These are phyloP conservation scores for Coelastrella sp. DNA, from an alignment of 139 green algal genomes.

Conservation along the genomic window DNA sequence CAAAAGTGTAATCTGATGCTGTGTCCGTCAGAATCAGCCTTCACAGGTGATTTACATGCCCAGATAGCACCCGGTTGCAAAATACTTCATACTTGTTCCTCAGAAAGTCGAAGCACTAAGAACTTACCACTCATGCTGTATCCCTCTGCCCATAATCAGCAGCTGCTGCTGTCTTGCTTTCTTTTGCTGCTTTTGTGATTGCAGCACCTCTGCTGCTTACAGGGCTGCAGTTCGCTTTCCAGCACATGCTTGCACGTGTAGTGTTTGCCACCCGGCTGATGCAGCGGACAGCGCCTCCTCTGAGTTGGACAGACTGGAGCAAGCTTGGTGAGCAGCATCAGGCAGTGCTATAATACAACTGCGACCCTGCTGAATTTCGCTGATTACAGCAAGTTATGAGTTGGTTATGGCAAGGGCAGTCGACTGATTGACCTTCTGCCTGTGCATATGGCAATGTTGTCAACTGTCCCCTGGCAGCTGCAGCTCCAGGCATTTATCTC, in stretches of 20 bases:
- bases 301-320: constrained; percentile 73
- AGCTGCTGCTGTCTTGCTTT: neutral
- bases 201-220: constrained; percentile 67
- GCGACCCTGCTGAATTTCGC: neutral
- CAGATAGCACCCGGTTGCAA: no score
- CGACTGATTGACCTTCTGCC: no score
- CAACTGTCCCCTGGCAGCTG: no score
- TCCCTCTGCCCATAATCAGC: neutral
- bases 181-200: neutral
- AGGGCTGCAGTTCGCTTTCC: constrained; percentile 79
- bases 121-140: neutral
- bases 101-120: no score
- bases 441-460: no score
- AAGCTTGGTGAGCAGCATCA: constrained; percentile 55
- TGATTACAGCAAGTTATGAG: no score
- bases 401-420: no score
- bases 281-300: constrained; percentile 43
- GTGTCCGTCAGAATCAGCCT: no score
- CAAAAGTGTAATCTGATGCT: no score
- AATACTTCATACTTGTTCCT: no score
- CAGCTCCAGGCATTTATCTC: neutral
- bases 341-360: neutral
- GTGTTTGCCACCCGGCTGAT: constrained; percentile 65
- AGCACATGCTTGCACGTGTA: constrained; percentile 71
- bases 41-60: neutral